Base-by-base conservation (phyloP, 768 basidiomycete species). In the Exidia glandulosa region DNA sequence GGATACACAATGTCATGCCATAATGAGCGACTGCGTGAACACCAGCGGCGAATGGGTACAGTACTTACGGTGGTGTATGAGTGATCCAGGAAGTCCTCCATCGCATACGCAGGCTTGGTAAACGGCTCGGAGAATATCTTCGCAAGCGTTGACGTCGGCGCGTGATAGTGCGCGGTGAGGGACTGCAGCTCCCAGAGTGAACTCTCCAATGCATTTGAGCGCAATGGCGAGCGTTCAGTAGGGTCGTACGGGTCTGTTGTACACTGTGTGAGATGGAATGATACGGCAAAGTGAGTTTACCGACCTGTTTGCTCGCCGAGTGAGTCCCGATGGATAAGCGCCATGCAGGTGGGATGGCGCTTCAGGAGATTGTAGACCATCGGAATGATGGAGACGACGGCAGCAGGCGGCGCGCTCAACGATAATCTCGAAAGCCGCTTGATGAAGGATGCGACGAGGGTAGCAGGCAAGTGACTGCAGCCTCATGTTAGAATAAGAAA, bases 81-180 rank as follows among this genome's bases (percentile, higher is more conserved):
- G 69, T 98, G 95, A 70, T 98, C 96, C 68, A 97, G 71, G 71
- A 98, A 99, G 69, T 98, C 95, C 65, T 98, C 95, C 83, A 96
- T 82, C 14, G 83, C 76, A 71, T 94, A 97, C 34, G 77, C 79
- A 19, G 87, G 90, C 68, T 95, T 97, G 13, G 92, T 97, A 73
- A 99, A 96, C 3, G 88, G 86, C 68, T 94, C 93, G 13, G 79
- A 79, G 65, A 96, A 90, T 59, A 99, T 86, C 67, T 86, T 86
- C 31, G 84, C 85, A 52, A 98, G 71, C 0, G 90, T 90, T n/a
- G 90, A 84, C n/a, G 95, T 87, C 1, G 84, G 81, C 1, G 88
- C 75, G 62, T 94, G 85, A 68, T 97, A 97, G 71, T 99, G 95
- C 27, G 77, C 71, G 61, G 80, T 76, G 61, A 94, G 86, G 0